phyloP scores from a whole-genome alignment of 768 basidiomycete species.

The Mycena latifolia region DNA sequence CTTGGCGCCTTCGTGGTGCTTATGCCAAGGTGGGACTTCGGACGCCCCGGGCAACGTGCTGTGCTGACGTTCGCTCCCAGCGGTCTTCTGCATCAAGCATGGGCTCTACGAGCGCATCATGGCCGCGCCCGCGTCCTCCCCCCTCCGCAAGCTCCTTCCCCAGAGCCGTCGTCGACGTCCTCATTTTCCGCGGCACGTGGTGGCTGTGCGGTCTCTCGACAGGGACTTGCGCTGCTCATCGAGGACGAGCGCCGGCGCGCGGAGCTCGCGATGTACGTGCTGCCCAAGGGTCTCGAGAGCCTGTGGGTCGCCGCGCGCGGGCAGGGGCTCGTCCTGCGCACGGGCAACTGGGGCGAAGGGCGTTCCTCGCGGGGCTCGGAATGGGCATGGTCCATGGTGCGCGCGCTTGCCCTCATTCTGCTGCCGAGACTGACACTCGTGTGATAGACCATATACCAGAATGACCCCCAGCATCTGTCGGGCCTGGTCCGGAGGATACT shows the following conservation, averaged over 20 bases:
- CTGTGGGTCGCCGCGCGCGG: constrained; percentile 87
- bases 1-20: constrained; percentile 82
- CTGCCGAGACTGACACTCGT: constrained; percentile 18
- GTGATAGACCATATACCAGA: constrained; percentile 81
- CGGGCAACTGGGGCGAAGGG: constrained; percentile 77
- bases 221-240: constrained; percentile 83
- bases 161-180: constrained; percentile 62
- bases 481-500: constrained; percentile 84
- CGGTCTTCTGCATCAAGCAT: constrained; percentile 76
- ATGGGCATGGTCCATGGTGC: constrained; percentile 56
- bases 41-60: constrained; percentile 9
- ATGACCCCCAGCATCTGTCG: constrained; percentile 69
- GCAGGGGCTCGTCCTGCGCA: constrained; percentile 79
- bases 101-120: constrained; percentile 64
- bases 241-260: constrained; percentile 91
- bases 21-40: constrained; percentile 77
- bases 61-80: constrained; percentile 47
- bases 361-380: constrained; percentile 21
- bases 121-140: constrained; percentile 45
- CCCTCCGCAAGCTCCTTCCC: constrained; percentile 54
- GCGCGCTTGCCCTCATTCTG: constrained; percentile 39
- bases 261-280: constrained; percentile 92
- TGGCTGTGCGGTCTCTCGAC: constrained; percentile 80
- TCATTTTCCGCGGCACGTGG: constrained; percentile 79
- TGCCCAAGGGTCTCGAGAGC: constrained; percentile 92